Evolutionary conservation across 371 early-diverging fungal genomes (phyloP).

Genomic region (Saksenaea vasiformis): DNA sequence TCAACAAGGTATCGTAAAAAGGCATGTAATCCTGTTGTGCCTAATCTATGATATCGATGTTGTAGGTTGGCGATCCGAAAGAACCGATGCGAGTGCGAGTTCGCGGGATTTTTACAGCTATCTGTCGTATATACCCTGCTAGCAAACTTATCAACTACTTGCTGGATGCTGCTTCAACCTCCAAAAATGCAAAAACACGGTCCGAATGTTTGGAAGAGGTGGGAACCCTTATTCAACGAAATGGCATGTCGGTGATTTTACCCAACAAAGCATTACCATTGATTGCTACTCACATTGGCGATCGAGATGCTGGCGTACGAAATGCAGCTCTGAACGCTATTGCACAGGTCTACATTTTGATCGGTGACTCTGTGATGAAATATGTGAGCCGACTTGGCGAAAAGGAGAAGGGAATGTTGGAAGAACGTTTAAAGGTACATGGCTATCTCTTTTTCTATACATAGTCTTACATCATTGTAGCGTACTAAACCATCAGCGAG

Average conservation of each 20-base stretch:
- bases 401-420: conserved; percentile 78
- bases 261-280: conserved; percentile 72
- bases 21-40: not conserved
- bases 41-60: not conserved
- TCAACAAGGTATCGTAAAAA: conserved; percentile 53
- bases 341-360: conserved; percentile 70
- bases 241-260: conserved; percentile 70
- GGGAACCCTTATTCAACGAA: conserved; percentile 70
- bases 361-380: conserved; percentile 76
- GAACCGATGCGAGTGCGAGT: conserved; percentile 76
- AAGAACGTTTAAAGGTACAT: conserved; percentile 74
- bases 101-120: conserved; percentile 61
- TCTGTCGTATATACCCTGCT: conserved; percentile 77
- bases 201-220: conserved; percentile 86
- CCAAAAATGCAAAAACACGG: conserved; percentile 81
- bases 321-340: conserved; percentile 75
- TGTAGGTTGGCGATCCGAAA: conserved; percentile 76
- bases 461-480: not conserved
- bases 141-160: conserved; percentile 74
- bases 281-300: conserved; percentile 76
- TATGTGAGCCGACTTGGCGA: conserved; percentile 73
- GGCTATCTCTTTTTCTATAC: not conserved
- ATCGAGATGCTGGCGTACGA: conserved; percentile 82
- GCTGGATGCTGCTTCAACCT: conserved; percentile 68
- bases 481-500: conserved; percentile 46